Evolutionary conservation across 2,329 filamentous ascomycete genomes (phyloP), one percentile per base, ranked within the genome.

Genomic region (Trichoderma asperellum): DNA sequence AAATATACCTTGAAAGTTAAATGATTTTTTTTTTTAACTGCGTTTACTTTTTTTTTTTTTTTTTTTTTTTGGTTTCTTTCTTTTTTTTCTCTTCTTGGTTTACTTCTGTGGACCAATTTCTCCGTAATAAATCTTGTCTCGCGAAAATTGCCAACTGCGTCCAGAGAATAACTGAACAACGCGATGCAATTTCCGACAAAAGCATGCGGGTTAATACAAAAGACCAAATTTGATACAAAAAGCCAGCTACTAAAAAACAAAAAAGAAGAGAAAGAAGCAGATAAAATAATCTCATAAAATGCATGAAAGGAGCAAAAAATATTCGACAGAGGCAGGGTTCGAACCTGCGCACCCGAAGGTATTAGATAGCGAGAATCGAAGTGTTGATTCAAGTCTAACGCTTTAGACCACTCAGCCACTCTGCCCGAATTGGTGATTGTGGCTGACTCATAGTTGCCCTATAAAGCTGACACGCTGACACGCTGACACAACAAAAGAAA

Each of bases 361-460:
- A 68, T 68, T 68, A 61, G 65, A 68, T 68, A 61, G 57, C 65
- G 57, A 61, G 65, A 68, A 68, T 68, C 65, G 57, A 32, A 37
- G n/a, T 8, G 34, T 32, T 68, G 27, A 68, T 68, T 68, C 65
- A 68, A 68, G 65, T 68, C 65, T 61, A 68, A 68, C 65, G 65
- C 65, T 68, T 68, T 68, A 68, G 65, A 68, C 65, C 65, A 68
- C 65, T 68, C 65, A 68, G 65, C 65, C 65, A 68, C 65, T 68
- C 65, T 68, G 65, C 65, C 65, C 32, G 34, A 16, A 53, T 43
- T 29, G 18, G 65, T 61, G 58, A 49, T 52, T 5, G 21, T 58
- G 29, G 55, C 40, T 27, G n/a, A n/a, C 2, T 14, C 7, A 52
- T 27, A 29, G 5, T 3, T 6, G 0, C 1, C 5, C 16, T 16